Percentiles rank a stretch among this genome's conserved stretches.
phyloP scores from a whole-genome alignment of 306 rosid species.

The Mimosa bimucronata region DNA sequence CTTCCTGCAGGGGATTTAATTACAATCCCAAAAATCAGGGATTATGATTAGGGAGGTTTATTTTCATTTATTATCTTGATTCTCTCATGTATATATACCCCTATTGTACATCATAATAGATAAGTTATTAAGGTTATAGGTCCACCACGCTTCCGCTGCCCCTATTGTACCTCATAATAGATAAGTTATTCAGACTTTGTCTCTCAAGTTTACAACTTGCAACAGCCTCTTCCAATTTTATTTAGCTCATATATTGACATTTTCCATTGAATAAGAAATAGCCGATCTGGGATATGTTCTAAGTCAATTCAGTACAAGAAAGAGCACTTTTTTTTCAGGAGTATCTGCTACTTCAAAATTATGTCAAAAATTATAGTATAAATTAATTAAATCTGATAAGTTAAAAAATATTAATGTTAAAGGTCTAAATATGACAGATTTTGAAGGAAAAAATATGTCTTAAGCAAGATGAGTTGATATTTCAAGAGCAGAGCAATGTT shows the following conservation, averaged over 20 bases:
- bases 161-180: too few species aligned
- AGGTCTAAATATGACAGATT: neutral
- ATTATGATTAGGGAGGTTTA: too few species aligned
- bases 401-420: neutral
- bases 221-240: neutral
- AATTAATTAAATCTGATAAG: neutral
- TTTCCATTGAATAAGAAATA: neutral
- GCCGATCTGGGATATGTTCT: neutral
- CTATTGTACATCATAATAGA: too few species aligned
- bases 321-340: neutral
- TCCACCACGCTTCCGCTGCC: too few species aligned
- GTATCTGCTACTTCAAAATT: neutral
- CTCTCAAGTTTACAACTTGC: neutral
- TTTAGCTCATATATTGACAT: neutral
- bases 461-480: neutral
- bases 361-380: neutral
- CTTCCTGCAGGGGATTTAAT: constrained; percentile 63
- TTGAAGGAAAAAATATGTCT: neutral
- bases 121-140: too few species aligned
- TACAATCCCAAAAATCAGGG: too few species aligned
- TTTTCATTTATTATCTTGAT: too few species aligned
- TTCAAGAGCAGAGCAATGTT: neutral
- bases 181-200: too few species aligned
- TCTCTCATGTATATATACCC: too few species aligned
- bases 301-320: neutral